Base-by-base conservation (phyloP, 2,329 filamentous ascomycete species). In the Fusarium albosuccineum region DNA sequence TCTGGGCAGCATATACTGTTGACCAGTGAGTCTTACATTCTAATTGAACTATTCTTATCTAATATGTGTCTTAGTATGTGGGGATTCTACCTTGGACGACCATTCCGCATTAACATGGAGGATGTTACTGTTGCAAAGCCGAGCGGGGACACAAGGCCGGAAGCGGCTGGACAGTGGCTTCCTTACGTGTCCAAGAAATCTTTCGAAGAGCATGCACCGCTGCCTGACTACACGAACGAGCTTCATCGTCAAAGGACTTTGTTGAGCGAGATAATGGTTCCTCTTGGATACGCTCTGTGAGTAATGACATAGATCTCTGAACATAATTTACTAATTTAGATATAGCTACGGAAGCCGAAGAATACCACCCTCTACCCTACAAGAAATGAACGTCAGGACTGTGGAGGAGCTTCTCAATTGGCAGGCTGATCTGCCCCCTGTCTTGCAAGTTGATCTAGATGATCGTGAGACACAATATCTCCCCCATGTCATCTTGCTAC, bases 1-100 rank as follows among this genome's bases (percentile, higher is more conserved):
- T 78, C 54, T 78, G 75, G 75, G 74, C 70, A 11, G 72, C 71
- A 8, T 77, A 73, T 49, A 67, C 70, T 1, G 62, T 74, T 26
- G 75, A 77, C 40, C 73, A 74, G 73, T 75, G 58, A 49, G 72
- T 61, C 5, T 14, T 14, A 22, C 5, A 10, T 11, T 14, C 8
- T 7, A 26, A 36, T 13, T 27, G 10, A 6, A 33, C 5, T 3
- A 4, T 22, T 13, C 22, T 26, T 33, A 4, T n/a, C 59, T 68
- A 48, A 68, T 14, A 7, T 6, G 4, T 5, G 10, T 10, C 2
- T 4, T 48, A 74, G 73, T 27, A 69, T 71, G 57, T 72, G 73
- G 65, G 65, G 71, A 5, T 73, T 74, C 46, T 69, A 73, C 29
- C 62, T 73, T 5, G 73, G 72, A 14, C 66, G 71, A 6, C 71